Percentiles rank a stretch among this genome's conserved stretches.
Conservation (phyloP, 1,139 yeast species). For the Schizosaccharomyces versatilis region DNA sequence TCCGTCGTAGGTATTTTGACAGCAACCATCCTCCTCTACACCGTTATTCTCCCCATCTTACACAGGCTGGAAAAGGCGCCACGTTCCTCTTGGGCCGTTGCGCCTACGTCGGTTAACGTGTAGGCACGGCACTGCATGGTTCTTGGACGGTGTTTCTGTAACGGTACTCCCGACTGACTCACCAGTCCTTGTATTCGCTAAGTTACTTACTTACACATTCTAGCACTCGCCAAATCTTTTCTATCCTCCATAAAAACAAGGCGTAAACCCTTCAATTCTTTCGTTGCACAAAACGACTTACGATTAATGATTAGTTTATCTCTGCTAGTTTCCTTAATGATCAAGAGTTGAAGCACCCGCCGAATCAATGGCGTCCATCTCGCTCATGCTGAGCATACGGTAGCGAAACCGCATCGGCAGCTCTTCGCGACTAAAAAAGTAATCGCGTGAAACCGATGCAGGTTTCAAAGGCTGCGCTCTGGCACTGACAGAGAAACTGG, state of each 20-base stretch:
- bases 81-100: neutral
- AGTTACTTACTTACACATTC: neutral
- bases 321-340: neutral
- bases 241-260: neutral
- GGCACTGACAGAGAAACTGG: neutral
- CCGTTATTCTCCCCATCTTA: neutral
- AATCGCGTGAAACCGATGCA: neutral
- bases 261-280: neutral
- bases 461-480: neutral
- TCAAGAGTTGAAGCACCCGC: neutral
- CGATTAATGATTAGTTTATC: neutral
- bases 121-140: neutral
- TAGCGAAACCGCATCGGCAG: neutral
- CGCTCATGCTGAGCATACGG: neutral
- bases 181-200: neutral
- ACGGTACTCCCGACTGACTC: neutral
- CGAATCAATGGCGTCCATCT: neutral
- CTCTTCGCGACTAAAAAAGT: neutral
- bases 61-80: neutral
- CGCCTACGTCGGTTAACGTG: neutral
- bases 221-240: neutral
- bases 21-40: neutral
- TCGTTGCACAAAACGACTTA: neutral
- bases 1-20: neutral
- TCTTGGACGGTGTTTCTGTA: neutral